A percentile compares a stretch with the other conserved stretches of the same genome.
phyloP scores from a whole-genome alignment of 345 rosid species.

The Eucalyptus globulus region DNA sequence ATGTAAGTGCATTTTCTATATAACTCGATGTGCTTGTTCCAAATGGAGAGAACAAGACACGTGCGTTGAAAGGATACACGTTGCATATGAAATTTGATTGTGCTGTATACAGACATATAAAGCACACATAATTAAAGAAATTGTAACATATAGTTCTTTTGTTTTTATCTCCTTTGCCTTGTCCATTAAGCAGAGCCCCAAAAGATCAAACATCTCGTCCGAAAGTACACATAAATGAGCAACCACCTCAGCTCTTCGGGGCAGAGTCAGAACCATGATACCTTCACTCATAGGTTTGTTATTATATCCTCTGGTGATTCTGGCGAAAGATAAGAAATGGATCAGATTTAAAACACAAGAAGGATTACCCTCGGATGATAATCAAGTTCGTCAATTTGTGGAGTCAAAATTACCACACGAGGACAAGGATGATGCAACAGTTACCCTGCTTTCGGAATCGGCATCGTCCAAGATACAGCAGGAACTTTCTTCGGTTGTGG shows the following conservation, averaged over 20 bases:
- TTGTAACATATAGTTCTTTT: background rate
- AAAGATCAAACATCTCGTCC: conserved; percentile 7
- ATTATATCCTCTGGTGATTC: conserved; percentile 34
- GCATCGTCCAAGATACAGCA: background rate
- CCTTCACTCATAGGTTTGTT: conserved; percentile 32
- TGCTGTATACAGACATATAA: background rate
- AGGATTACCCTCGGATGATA: background rate
- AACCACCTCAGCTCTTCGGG: conserved; percentile 6
- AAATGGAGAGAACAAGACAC: too few relatives aligned
- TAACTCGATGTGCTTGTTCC: too few relatives aligned
- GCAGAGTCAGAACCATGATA: conserved; percentile 15
- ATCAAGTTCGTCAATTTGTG: background rate
- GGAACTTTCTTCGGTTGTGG: background rate
- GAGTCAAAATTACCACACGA: conserved; percentile 8
- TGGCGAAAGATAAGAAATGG: conserved; percentile 49
- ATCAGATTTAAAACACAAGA: conserved; percentile 1
- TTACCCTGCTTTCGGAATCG: conserved; percentile 25
- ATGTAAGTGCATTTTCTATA: too few relatives aligned
- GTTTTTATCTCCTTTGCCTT: conserved; percentile 16
- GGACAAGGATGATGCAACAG: conserved; percentile 34
- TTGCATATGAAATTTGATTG: background rate
- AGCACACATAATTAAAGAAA: background rate
- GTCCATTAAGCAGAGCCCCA: conserved; percentile 15
- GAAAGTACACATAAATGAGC: conserved; percentile 2
- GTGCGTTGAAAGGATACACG: too few relatives aligned